Evolutionary conservation across 73 alveolate genomes (phyloP), one percentile per base, ranked within the genome.

Genomic region (Blepharisma stoltei): DNA sequence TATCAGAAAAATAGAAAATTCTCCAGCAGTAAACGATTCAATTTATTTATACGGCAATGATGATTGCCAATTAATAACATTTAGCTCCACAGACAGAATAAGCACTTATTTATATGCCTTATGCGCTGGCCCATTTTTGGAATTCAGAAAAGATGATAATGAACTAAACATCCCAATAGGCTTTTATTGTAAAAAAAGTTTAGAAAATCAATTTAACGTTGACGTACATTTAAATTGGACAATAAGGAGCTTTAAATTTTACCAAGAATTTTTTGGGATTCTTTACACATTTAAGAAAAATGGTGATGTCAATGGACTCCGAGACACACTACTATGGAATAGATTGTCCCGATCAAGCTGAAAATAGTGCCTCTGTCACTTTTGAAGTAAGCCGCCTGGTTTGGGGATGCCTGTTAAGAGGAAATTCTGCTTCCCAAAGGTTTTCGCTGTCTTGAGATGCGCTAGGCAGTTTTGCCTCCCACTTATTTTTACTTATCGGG

Each of bases 241-340:
- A 6, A 91, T 75, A 1, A 96, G 89, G 18, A 96, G 97, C 46
- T 92, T 97, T 90, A 86, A 90, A 81, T 95, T 88, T 86, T 97
- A 91, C 86, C 96, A 89, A 68, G 94, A 92, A 14, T 93, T 90
- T 86, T 95, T 95, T 66, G 41, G 41, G 41, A 32, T 32, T 32
- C 41, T 3, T 32, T 96, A 92, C 83, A 97, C 96, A 52, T 96
- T 95, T 80, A 90, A 76, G 32, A 96, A 96, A 85, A n/a, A n/a
- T n/a, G n/a, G n/a, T n/a, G n/a, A n/a, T n/a, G n/a, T n/a, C n/a
- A n/a, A n/a, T n/a, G n/a, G n/a, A n/a, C n/a, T n/a, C n/a, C n/a
- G n/a, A n/a, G n/a, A n/a, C n/a, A n/a, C n/a, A n/a, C n/a, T n/a
- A n/a, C n/a, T n/a, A n/a, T n/a, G n/a, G n/a, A n/a, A n/a, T n/a